Evolutionary conservation across 805 yeast genomes (phyloP).

Genomic region (Hanseniaspora guilliermondii): DNA sequence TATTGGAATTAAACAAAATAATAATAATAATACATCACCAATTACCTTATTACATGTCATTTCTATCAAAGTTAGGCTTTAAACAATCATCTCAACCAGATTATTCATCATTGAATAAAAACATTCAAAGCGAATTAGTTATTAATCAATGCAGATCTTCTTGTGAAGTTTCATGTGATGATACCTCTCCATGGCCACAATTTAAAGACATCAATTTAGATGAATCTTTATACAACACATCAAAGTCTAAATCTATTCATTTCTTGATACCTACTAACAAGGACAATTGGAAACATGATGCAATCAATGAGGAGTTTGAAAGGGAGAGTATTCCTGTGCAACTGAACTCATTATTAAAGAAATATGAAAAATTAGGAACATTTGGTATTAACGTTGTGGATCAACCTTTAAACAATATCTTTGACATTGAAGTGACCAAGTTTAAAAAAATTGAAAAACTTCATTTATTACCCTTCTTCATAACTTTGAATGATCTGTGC

Average conservation of each 20-base stretch:
- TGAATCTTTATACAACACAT: slow-evolving; percentile 52
- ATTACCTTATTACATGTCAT: background rate
- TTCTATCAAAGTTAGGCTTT: background rate
- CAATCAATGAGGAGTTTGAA: slow-evolving; percentile 35
- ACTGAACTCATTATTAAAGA: slow-evolving; percentile 24
- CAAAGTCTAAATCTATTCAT: slow-evolving; percentile 59
- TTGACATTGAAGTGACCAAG: slow-evolving; percentile 2
- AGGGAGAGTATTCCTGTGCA: slow-evolving; percentile 35
- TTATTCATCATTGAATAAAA: background rate
- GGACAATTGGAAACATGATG: slow-evolving; percentile 73
- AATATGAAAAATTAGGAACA: slow-evolving; percentile 32
- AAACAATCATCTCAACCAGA: background rate
- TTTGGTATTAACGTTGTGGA: slow-evolving; percentile 11
- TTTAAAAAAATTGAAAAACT: slow-evolving; percentile 9
- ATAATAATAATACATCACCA: too few species aligned
- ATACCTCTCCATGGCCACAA: slow-evolving; percentile 5
- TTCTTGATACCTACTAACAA: slow-evolving; percentile 73
- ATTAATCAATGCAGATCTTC: slow-evolving; percentile 1
- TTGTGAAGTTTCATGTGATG: slow-evolving; percentile 1
- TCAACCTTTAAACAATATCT: slow-evolving; percentile 4
- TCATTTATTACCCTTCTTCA: slow-evolving; percentile 9
- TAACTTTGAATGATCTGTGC: slow-evolving; percentile 29
- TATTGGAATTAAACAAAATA: too few species aligned
- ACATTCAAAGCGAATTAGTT: background rate
- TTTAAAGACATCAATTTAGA: slow-evolving; percentile 20